phyloP scores from a whole-genome alignment of 225 moss, liverwort and hornwort genomes.

The Straminergon stramineum region DNA sequence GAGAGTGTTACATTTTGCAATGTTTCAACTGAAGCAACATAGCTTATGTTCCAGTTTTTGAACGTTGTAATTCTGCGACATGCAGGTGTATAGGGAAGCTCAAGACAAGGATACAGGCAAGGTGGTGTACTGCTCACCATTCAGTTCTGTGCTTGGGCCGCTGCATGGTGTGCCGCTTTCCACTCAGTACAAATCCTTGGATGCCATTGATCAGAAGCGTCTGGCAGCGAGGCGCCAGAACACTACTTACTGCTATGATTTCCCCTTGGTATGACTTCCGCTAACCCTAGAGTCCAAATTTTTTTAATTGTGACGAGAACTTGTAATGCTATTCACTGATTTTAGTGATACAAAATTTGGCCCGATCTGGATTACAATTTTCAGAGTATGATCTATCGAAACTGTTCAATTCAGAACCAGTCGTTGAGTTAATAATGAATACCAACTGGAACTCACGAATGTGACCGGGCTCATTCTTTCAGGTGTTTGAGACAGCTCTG shows the following conservation, averaged over 20 bases:
- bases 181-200: conserved; percentile 67
- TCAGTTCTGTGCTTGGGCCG: conserved; percentile 36
- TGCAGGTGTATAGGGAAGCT: conserved; percentile 89
- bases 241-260: conserved; percentile 92
- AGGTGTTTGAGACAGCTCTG: conserved; percentile 83
- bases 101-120: conserved; percentile 54
- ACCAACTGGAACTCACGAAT: neutral
- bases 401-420: neutral
- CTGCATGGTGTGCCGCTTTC: conserved; percentile 71
- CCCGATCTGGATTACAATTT: neutral
- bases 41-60: neutral
- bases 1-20: neutral
- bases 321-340: neutral
- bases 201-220: conserved; percentile 73
- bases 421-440: neutral
- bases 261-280: conserved; percentile 54
- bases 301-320: neutral
- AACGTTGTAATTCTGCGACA: neutral
- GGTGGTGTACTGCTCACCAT: conserved; percentile 79
- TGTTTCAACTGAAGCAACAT: neutral
- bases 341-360: neutral
- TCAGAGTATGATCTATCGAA: neutral
- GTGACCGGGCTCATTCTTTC: neutral
- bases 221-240: conserved; percentile 72
- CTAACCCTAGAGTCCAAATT: neutral